Evolutionary conservation across 129 eudicot genomes (phyloP).

Genomic region (Escallonia rubra): DNA sequence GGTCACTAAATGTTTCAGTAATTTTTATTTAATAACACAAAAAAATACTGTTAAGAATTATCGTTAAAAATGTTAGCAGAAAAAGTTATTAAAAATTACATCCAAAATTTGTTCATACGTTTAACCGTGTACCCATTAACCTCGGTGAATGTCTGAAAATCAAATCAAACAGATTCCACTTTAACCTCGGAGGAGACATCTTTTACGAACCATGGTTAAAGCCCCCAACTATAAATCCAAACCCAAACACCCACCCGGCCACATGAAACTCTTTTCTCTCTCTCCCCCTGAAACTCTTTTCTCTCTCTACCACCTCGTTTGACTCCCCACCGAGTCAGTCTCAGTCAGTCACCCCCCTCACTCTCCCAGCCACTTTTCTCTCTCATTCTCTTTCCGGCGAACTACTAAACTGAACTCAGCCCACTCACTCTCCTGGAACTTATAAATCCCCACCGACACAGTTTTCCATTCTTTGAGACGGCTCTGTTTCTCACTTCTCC

Average conservation of each 20-base stretch:
- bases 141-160: neutral
- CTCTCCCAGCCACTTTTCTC: neutral
- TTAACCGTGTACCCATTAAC: neutral
- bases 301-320: slow-evolving; percentile 23
- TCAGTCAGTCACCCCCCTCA: slow-evolving; percentile 11
- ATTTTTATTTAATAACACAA: too few relatives aligned
- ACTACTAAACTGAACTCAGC: neutral
- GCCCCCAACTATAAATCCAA: slow-evolving; percentile 23
- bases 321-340: slow-evolving; percentile 17
- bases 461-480: neutral
- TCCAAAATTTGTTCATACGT: too few relatives aligned
- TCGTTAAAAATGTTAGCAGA: too few relatives aligned
- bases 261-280: neutral
- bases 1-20: too few relatives aligned
- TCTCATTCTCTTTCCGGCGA: neutral
- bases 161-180: neutral
- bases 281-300: neutral
- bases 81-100: too few relatives aligned
- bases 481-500: neutral
- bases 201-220: slow-evolving; percentile 20
- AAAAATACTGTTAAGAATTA: too few relatives aligned
- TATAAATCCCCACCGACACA: neutral
- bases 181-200: neutral
- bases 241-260: slow-evolving; percentile 12
- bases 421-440: slow-evolving; percentile 9